Percentiles rank a stretch among this genome's conserved stretches.
Evolutionary conservation across 352 stramenopile species (phyloP).

Genomic region (Thalassiosira hispida): DNA sequence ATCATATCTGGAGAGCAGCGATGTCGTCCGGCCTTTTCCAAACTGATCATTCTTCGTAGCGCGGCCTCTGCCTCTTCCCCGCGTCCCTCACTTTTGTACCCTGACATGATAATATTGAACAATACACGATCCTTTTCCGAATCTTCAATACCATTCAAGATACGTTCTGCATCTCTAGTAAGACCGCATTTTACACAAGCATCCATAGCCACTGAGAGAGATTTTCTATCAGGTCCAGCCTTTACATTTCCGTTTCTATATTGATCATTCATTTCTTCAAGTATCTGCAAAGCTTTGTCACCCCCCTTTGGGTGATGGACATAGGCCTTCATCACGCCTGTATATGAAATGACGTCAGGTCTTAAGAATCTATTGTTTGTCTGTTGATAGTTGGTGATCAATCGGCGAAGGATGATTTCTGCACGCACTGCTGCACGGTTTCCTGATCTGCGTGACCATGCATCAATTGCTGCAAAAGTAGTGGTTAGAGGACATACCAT

Average conservation of each 20-base stretch:
- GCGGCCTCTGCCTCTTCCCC: conserved; percentile 34
- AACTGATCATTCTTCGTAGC: conserved; percentile 45
- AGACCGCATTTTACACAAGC: conserved; percentile 54
- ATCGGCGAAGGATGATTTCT: conserved; percentile 43
- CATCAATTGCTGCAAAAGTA: conserved; percentile 44
- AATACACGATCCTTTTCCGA: conserved; percentile 40
- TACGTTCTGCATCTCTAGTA: conserved; percentile 20
- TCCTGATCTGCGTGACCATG: conserved; percentile 54
- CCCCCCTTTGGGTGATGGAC: conserved; percentile 43
- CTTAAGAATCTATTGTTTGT: conserved; percentile 43
- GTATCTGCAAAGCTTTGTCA: conserved; percentile 39
- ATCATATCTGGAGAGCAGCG: conserved; percentile 42
- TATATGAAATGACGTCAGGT: conserved; percentile 58
- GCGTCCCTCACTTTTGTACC: conserved; percentile 49
- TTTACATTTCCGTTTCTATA: conserved; percentile 39
- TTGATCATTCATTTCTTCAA: conserved; percentile 57
- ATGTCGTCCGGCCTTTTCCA: conserved; percentile 26
- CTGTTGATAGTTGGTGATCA: conserved; percentile 39
- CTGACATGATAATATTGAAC: conserved; percentile 53
- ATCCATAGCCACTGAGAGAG: conserved; percentile 52
- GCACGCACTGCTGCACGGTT: conserved; percentile 31
- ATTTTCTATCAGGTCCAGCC: conserved; percentile 43
- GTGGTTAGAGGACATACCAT: background rate
- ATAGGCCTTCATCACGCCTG: conserved; percentile 52
- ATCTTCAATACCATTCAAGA: conserved; percentile 47